Evolutionary conservation across 2,329 filamentous ascomycete species (phyloP).

Genomic region (Trichoderma semiorbis): DNA sequence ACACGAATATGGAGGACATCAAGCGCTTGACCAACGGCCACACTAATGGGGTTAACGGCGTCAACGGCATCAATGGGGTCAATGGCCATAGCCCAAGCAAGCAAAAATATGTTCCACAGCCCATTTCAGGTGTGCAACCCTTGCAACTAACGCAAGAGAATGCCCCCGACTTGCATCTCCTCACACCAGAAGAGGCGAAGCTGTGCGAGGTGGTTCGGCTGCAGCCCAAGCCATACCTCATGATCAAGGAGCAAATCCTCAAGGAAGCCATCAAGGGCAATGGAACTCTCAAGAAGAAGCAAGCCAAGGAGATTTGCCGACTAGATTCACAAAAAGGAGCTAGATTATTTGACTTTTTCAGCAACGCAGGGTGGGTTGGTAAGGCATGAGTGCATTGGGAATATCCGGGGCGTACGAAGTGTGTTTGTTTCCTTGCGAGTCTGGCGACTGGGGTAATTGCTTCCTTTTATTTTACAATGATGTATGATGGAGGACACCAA

Average conservation of each 20-base stretch:
- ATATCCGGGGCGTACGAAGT: not conserved
- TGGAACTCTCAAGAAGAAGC: conserved; percentile 88
- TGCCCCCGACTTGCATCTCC: conserved; percentile 77
- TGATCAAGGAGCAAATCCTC: conserved; percentile 89
- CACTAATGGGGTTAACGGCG: conserved; percentile 24
- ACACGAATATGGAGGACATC: conserved; percentile 39
- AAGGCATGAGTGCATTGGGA: conserved; percentile 57
- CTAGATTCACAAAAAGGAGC: conserved; percentile 83
- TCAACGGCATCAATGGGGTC: conserved; percentile 47
- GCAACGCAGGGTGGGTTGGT: conserved; percentile 86
- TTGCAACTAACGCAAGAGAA: conserved; percentile 71
- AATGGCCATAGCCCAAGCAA: conserved; percentile 37
- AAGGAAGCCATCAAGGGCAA: conserved; percentile 88
- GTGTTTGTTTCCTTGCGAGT: not conserved
- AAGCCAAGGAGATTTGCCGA: conserved; percentile 78
- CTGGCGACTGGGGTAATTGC: not conserved
- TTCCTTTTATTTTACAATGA: not conserved
- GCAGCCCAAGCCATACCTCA: conserved; percentile 90
- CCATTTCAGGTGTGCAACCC: conserved; percentile 59
- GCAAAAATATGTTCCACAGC: conserved; percentile 52
- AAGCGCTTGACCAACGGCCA: conserved; percentile 47
- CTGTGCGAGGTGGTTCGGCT: conserved; percentile 80
- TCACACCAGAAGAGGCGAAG: conserved; percentile 80
- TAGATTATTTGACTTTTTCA: conserved; percentile 90
- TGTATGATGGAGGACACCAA: not conserved